Conservation (phyloP, 2,329 filamentous ascomycete genomes). For the Truncatella angustata region DNA sequence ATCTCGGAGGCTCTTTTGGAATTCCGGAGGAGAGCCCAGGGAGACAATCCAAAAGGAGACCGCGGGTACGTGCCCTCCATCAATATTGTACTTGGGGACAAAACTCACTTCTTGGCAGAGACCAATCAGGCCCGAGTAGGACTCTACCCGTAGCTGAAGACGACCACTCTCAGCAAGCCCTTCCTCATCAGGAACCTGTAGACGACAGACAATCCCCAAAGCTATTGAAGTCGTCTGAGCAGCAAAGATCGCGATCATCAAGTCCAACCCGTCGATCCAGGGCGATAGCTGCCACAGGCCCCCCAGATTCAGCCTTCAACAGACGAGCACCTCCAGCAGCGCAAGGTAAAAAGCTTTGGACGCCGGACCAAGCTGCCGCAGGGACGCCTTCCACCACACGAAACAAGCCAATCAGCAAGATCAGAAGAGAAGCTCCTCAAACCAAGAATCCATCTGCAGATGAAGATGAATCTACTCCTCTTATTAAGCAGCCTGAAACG, state of each 20-base stretch:
- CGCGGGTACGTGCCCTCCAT: not conserved
- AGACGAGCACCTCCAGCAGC: not conserved
- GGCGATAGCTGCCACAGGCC: not conserved
- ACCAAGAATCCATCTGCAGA: not conserved
- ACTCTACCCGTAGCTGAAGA: no score
- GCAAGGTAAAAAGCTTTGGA: not conserved
- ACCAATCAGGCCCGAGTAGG: not conserved
- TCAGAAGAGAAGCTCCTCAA: not conserved
- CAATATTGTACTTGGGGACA: not conserved
- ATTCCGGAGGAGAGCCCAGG: not conserved
- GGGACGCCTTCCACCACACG: not conserved
- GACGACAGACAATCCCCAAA: not conserved
- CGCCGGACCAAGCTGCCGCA: not conserved
- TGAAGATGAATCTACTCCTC: constrained; percentile 6
- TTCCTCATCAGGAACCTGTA: not conserved
- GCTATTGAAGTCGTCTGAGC: not conserved
- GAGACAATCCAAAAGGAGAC: not conserved
- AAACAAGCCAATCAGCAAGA: not conserved
- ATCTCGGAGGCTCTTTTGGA: not conserved
- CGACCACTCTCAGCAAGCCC: not conserved
- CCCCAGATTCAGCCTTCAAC: not conserved
- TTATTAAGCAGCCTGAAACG: constrained; percentile 28
- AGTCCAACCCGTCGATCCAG: not conserved
- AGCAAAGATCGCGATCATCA: not conserved
- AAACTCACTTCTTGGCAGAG: not conserved